Percentiles rank a stretch among this genome's conserved stretches.
Conservation (phyloP, 352 stramenopile genomes). For the Phytophthora hibernalis region DNA sequence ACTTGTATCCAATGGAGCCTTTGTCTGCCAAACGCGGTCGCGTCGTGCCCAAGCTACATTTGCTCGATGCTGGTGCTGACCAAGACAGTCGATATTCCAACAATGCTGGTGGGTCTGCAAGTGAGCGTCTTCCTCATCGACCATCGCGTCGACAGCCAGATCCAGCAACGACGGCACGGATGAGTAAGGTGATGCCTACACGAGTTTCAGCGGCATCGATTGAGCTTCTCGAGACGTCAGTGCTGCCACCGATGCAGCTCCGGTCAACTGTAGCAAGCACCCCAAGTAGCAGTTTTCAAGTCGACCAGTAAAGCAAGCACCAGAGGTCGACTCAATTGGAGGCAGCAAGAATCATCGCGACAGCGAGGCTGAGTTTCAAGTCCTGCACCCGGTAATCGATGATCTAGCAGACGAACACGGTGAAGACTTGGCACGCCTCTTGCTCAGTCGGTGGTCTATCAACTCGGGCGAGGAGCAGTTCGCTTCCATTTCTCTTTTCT, state of each 20-base stretch:
- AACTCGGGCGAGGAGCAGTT: constrained; percentile 62
- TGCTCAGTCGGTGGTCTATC: constrained; percentile 77
- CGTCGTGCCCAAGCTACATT: constrained; percentile 40
- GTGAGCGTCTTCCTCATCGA: constrained; percentile 26
- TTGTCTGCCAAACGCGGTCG: constrained; percentile 16
- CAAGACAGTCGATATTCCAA: constrained; percentile 7
- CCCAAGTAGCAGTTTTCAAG: constrained; percentile 11
- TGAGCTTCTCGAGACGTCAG: constrained; percentile 41
- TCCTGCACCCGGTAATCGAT: constrained; percentile 69
- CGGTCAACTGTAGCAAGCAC: constrained; percentile 19
- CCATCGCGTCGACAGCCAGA: constrained; percentile 13
- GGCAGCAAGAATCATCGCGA: constrained; percentile 24
- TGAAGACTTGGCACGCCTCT: constrained; percentile 58
- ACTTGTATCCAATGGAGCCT: constrained; percentile 34
- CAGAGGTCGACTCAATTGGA: neutral
- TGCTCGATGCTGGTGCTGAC: constrained; percentile 8
- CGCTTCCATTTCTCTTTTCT: constrained; percentile 74
- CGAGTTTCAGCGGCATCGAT: constrained; percentile 43
- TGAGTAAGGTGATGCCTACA: constrained; percentile 32
- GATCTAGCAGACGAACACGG: constrained; percentile 55
- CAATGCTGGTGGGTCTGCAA: constrained; percentile 11
- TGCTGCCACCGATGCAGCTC: constrained; percentile 51
- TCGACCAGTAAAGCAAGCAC: constrained; percentile 8
- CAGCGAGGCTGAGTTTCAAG: constrained; percentile 49
- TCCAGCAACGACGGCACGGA: neutral